Evolutionary conservation across 805 yeast genomes (phyloP), one percentile per base, ranked within the genome.

Genomic region (Citeromyces nyonsensis): DNA sequence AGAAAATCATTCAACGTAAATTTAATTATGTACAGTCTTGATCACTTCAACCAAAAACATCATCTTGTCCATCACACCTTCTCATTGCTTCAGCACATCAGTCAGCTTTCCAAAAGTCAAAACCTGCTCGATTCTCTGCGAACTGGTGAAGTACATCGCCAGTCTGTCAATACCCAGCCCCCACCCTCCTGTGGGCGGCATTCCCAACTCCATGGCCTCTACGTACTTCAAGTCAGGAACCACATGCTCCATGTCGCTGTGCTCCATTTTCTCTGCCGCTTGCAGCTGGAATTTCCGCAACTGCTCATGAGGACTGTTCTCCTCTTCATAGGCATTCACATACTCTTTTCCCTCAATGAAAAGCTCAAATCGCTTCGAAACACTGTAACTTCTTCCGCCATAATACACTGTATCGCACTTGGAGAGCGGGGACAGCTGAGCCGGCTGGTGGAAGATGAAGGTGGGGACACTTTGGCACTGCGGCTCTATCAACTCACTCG

Each of bases 131-230:
- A 91, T 85, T 20, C 94, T 59, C 13, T 57, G 57, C 27, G 66
- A 54, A 0, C 69, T 75, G 4, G 79, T 65, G 24, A 88, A 55
- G 12, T 83, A 51, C 96, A 88, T 84, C 33, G 76, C 73, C 25
- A 91, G 52, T 34, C 99, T 54, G 47, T 91, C 99, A 13, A 91
- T 64, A 0, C 99, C 99, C 37, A 94, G 57, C 1, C 98, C 99
- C 82, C 95, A 82, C 0, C 99, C 99, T 2, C 94, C 97, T 3
- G 96, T 88, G 1, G 98, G 98, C 3, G 97, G 96, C 57, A 91
- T 66, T 1, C 95, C 97, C 66, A 77, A 82, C 47, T 83, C 88
- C 86, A 91, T 74, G 10, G 76, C 69, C 28, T 68, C 63, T 1
- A 85, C 69, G 48, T 72, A 91, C 31, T 62, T 61, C 44, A 68